These are phyloP conservation scores for Jamesozyma lodderae DNA, from an alignment of 805 yeast species.

Conservation along the genomic window DNA sequence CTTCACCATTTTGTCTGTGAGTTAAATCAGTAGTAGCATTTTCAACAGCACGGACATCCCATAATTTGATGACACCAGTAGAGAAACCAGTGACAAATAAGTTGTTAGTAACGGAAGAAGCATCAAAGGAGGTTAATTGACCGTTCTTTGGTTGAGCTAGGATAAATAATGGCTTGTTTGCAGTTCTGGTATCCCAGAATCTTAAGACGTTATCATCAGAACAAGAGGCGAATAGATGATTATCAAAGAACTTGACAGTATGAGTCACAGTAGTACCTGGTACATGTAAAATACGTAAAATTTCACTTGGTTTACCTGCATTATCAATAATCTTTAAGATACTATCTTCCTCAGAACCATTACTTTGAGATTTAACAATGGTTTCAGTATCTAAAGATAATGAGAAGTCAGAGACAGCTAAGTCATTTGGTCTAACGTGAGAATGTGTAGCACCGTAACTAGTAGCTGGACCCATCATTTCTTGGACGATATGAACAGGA, in stretches of 20 bases:
- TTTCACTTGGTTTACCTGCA: conserved; percentile 20
- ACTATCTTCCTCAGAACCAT: conserved; percentile 19
- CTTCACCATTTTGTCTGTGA: conserved; percentile 17
- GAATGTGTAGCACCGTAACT: conserved; percentile 20
- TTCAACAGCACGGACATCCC: conserved; percentile 25
- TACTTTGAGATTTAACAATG: conserved; percentile 21
- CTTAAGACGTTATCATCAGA: conserved; percentile 23
- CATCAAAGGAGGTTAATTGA: conserved; percentile 17
- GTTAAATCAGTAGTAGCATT: conserved; percentile 15
- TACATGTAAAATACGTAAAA: conserved; percentile 17
- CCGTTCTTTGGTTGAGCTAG: conserved; percentile 20
- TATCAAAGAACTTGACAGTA: conserved; percentile 21
- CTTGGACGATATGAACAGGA: conserved; percentile 23
- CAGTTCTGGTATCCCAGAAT: conserved; percentile 24
- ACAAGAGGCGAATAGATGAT: conserved; percentile 22
- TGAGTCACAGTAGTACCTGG: conserved; percentile 21
- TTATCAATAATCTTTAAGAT: conserved; percentile 22
- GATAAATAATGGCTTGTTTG: conserved; percentile 18
- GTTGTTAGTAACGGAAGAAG: conserved; percentile 18
- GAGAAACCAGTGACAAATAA: conserved; percentile 23
- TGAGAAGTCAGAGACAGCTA: conserved; percentile 21
- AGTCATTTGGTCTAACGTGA: conserved; percentile 11
- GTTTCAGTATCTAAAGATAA: conserved; percentile 17
- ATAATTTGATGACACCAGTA: conserved; percentile 22
- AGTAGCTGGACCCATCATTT: conserved; percentile 22